Conservation (phyloP, 768 basidiomycete genomes). For the Crucibulum laeve region DNA sequence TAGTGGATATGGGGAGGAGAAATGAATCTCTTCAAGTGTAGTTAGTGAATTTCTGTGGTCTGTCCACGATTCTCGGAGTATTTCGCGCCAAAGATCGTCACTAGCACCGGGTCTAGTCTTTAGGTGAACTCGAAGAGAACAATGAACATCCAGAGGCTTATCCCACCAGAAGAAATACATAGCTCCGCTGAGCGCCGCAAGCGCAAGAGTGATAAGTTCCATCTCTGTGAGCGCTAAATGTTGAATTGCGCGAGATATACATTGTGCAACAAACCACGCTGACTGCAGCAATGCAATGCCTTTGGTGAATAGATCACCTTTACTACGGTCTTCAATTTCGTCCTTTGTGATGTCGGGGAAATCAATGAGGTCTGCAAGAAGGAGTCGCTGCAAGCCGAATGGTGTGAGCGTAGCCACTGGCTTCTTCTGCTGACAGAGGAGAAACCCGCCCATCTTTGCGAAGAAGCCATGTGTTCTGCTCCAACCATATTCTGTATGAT, state of each 20-base stretch:
- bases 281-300: constrained; percentile 1
- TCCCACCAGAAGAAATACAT: constrained; percentile 4
- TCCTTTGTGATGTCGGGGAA: neutral
- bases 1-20: too few relatives aligned
- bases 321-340: constrained; percentile 5
- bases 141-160: constrained; percentile 1
- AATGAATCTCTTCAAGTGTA: too few relatives aligned
- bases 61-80: neutral
- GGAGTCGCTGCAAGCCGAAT: neutral
- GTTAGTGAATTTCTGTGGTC: too few relatives aligned
- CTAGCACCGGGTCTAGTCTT: neutral
- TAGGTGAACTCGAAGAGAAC: neutral
- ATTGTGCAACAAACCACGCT: constrained; percentile 1
- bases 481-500: neutral
- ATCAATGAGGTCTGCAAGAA: neutral
- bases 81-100: neutral
- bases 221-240: neutral
- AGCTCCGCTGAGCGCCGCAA: neutral
- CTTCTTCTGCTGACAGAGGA: neutral
- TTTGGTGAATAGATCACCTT: constrained; percentile 1
- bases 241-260: neutral
- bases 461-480: constrained; percentile 2
- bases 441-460: constrained; percentile 5
- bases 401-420: neutral
- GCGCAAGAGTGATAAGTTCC: neutral